These are phyloP conservation scores for Mortierella sp. DNA, from an alignment of 371 early-diverging fungal species.

Conservation along the genomic window DNA sequence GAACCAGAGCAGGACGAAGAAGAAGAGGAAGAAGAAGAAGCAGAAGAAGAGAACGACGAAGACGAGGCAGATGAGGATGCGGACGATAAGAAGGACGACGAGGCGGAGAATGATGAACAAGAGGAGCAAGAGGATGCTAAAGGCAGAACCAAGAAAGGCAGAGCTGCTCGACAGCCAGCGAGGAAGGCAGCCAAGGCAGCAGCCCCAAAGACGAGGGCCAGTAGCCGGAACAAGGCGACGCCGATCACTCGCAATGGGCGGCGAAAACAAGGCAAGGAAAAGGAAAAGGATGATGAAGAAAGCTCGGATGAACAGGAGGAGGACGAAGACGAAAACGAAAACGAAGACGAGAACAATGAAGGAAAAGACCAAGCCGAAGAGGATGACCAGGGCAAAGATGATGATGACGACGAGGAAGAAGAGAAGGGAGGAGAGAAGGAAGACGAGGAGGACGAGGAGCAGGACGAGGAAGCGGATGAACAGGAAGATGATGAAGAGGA, in stretches of 20 bases:
- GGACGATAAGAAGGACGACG: conserved; percentile 13
- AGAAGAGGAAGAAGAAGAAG: conserved; percentile 22
- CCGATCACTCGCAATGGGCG: conserved; percentile 17
- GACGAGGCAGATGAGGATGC: conserved; percentile 19
- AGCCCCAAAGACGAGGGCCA: conserved; percentile 16
- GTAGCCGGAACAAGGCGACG: conserved; percentile 17
- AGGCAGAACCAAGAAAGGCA: conserved; percentile 9
- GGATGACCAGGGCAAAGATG: not conserved
- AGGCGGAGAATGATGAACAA: conserved; percentile 16
- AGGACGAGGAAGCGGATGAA: conserved; percentile 19
- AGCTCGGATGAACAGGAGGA: conserved; percentile 4
- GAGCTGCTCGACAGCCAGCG: conserved; percentile 13
- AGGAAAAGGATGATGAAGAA: conserved; percentile 20
- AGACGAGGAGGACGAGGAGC: conserved; percentile 6
- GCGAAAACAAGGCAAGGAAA: conserved; percentile 16
- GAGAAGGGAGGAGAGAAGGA: not conserved
- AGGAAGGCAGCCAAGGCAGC: conserved; percentile 9
- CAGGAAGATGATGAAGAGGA: conserved; percentile 29
- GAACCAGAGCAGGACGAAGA: conserved; percentile 32
- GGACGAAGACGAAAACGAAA: conserved; percentile 10
- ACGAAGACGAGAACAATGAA: conserved; percentile 3
- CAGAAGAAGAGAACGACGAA: conserved; percentile 19
- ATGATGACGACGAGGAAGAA: conserved; percentile 5
- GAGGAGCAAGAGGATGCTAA: conserved; percentile 8
- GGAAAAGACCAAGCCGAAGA: conserved; percentile 10